Base-by-base conservation (phyloP, 2,329 filamentous ascomycete genomes). In the Fusarium buharicum region DNA sequence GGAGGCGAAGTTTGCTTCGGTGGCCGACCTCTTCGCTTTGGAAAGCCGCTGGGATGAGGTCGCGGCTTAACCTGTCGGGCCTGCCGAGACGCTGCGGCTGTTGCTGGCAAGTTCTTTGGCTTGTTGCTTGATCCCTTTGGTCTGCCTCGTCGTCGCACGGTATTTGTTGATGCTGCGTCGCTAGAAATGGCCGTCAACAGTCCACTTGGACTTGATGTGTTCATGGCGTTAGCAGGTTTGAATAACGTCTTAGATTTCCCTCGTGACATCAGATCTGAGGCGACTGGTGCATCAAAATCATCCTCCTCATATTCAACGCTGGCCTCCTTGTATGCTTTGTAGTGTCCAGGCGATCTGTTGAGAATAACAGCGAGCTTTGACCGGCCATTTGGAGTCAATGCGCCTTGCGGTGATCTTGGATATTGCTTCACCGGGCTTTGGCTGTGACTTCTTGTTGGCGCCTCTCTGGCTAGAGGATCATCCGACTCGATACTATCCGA, bases 41-140 rank as follows among this genome's bases (percentile, higher is more conserved):
- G 63, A 28, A 64, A 67, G 10, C 70, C 69, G 22, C 47, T 63
- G 5, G 54, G 62, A 14, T 60, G 62, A 8, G 66, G 67, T 40
- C 71, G 72, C 33, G 70, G 67, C 50, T 73, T 74, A 27, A 68
- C 63, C 36, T 70, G 68, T 27, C 70, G 67, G 38, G 51, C 53
- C 34, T 66, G 56, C 33, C 70, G 66, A 10, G 62, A 60, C 9
- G 49, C 64, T 22, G 69, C 64, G 7, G 66, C 64, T 17, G 65
- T 69, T 22, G 33, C 40, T 31, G 27, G 64, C 34, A 72, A 59
- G 6, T 50, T 48, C 5, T 70, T 63, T 44, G 70, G 72, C 7
- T 74, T 72, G 63, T 73, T 74, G 49, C 70, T 69, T 4, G 73
- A 83, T 20, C 82, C 82, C 48, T 81, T 80, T 5, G 84, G 83